These are phyloP conservation scores for Sugiyamaella sp. DNA, from an alignment of 1,139 yeast species.

Conservation along the genomic window DNA sequence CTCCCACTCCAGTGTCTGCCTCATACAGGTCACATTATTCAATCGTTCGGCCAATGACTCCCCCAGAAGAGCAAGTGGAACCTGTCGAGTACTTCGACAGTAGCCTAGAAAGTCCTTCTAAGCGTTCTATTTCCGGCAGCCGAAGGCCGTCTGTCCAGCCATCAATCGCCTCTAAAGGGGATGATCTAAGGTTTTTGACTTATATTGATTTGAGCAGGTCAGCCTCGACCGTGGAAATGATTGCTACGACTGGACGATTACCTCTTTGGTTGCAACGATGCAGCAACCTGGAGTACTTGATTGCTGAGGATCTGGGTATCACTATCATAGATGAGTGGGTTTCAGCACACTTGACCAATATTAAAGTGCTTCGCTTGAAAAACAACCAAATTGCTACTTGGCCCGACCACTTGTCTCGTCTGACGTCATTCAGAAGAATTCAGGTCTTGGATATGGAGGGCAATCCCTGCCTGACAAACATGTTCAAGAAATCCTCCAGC, in stretches of 20 bases:
- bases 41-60: constrained; percentile 8
- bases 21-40: neutral
- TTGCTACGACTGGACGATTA: constrained; percentile 36
- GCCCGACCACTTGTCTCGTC: constrained; percentile 39
- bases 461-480: constrained; percentile 38
- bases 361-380: constrained; percentile 34
- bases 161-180: constrained; percentile 1
- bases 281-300: constrained; percentile 33
- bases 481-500: constrained; percentile 29
- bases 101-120: neutral
- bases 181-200: constrained; percentile 10
- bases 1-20: neutral
- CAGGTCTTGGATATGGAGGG: constrained; percentile 39
- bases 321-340: constrained; percentile 40
- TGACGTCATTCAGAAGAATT: constrained; percentile 33
- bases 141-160: constrained; percentile 9
- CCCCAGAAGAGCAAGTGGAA: constrained; percentile 6
- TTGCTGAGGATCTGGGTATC: constrained; percentile 35
- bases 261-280: constrained; percentile 38
- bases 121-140: neutral
- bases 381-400: constrained; percentile 38
- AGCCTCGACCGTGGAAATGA: constrained; percentile 27
- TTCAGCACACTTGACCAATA: constrained; percentile 31
- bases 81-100: neutral
- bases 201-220: constrained; percentile 35